Conservation (phyloP, 805 yeast species). For the Candida chauliodis region DNA sequence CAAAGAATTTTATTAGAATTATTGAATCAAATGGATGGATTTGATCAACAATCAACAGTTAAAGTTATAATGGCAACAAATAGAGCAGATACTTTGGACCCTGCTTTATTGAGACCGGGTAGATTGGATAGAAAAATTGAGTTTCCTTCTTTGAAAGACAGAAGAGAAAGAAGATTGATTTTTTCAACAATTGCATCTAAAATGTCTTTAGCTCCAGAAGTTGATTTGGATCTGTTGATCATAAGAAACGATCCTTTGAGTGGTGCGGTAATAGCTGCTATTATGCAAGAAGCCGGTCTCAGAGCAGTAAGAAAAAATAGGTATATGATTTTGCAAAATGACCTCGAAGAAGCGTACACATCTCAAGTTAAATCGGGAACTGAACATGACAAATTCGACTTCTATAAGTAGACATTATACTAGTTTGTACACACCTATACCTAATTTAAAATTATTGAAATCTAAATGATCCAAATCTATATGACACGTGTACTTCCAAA, state of each 20-base stretch:
- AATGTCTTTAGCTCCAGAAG: conserved; percentile 98
- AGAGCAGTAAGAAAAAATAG: conserved; percentile 98
- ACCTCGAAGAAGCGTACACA: conserved; percentile 96
- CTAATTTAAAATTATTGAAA: conserved; percentile 53
- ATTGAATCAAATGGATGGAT: conserved; percentile 98
- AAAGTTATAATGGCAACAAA: conserved; percentile 99
- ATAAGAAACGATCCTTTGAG: conserved; percentile 95
- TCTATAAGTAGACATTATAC: conserved; percentile 71
- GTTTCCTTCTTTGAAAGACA: conserved; percentile 92
- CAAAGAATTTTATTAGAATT: conserved; percentile 95
- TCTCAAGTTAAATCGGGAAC: conserved; percentile 93
- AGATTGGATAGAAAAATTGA: conserved; percentile 97
- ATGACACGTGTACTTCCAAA: conserved; percentile 44
- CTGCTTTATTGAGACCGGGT: conserved; percentile 97
- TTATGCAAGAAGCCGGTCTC: conserved; percentile 99
- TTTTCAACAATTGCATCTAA: conserved; percentile 94
- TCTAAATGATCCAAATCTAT: conserved; percentile 77
- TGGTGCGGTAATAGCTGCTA: conserved; percentile 97
- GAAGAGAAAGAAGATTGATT: conserved; percentile 96
- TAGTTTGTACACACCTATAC: conserved; percentile 56
- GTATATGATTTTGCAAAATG: conserved; percentile 93
- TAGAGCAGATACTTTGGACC: conserved; percentile 98
- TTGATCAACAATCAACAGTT: conserved; percentile 91
- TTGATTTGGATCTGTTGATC: conserved; percentile 89
- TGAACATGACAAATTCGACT: conserved; percentile 96